Evolutionary conservation across 2,329 filamentous ascomycete species (phyloP), one percentile per base, ranked within the genome.

Genomic region (Penicillium sp.): DNA sequence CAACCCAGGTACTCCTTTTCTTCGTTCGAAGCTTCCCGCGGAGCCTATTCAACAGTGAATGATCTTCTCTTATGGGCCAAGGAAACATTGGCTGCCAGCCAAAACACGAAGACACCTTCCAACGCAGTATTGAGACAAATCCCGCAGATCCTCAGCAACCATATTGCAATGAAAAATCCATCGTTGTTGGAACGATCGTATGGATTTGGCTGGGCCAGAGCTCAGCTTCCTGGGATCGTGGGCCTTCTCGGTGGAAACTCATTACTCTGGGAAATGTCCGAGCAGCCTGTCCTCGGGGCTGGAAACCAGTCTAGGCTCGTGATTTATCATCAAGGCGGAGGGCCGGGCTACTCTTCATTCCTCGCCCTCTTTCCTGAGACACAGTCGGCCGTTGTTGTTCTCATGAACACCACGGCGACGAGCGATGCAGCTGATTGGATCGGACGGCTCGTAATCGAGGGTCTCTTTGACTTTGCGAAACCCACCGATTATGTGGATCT

Each of bases 301-400:
- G 41, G 48, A 13, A 22, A 32, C 9, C 13, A 39, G 29, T 33
- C 34, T 32, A 28, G 35, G 15, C 42, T 40, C 6, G 45, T 49
- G 34, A 41, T 49, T 4, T 49, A 49, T 22, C 48, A 49, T 7
- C 48, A 49, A 49, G 48, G 48, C 5, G 42, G 24, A 39, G 37
- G 29, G 3, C 33, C 37, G 8, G 42, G 48, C 3, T 45, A 45
- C 15, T 45, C 26, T 15, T 49, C 48, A 2, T 49, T 49, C 35
- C 21, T 45, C n/a, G 42, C 34, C n/a, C n/a, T 49, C 6, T 49
- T 49, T 10, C 48, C 48, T 6, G 48, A 49, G 22, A 45, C 48
- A 6, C 41, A 45, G 34, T 49, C 48, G 6, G 48, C 48, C 8
- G 48, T 49, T 2, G 42, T 45, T 2, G 48, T 49, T 13, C 48